A percentile compares a stretch with the other conserved stretches of the same genome.
Conservation (phyloP, 768 basidiomycete species). For the Amanita phalloides region DNA sequence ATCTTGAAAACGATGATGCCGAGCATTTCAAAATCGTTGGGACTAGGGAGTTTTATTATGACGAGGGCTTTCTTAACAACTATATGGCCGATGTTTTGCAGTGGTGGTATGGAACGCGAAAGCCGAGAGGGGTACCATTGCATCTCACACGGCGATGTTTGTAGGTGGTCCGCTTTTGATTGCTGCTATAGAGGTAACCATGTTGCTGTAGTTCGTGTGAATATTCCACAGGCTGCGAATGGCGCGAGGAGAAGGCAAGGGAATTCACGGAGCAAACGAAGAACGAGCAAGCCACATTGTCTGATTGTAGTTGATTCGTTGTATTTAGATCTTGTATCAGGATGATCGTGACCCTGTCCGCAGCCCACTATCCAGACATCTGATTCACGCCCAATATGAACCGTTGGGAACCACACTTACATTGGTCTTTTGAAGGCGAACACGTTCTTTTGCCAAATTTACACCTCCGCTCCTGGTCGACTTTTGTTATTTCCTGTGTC, state of each 20-base stretch:
- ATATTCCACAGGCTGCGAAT: slow-evolving; percentile 69
- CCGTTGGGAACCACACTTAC: slow-evolving; percentile 20
- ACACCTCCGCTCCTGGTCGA: slow-evolving; percentile 33
- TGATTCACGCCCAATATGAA: slow-evolving; percentile 4
- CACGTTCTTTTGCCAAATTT: slow-evolving; percentile 29
- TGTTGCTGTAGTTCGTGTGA: slow-evolving; percentile 47
- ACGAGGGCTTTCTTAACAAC: slow-evolving; percentile 38
- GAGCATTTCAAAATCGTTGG: slow-evolving; percentile 46
- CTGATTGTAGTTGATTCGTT: background rate
- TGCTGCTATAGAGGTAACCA: background rate
- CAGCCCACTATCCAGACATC: no score
- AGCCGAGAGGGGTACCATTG: slow-evolving; percentile 59
- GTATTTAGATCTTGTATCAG: background rate
- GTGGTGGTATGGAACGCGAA: slow-evolving; percentile 71
- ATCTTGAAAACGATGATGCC: slow-evolving; percentile 10
- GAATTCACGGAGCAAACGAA: slow-evolving; percentile 18
- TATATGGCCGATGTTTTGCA: slow-evolving; percentile 44
- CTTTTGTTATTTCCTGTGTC: slow-evolving; percentile 35
- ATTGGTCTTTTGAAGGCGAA: slow-evolving; percentile 29
- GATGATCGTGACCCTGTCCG: background rate
- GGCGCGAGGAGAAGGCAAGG: slow-evolving; percentile 49
- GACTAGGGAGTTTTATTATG: slow-evolving; percentile 43
- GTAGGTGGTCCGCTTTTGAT: slow-evolving; percentile 29
- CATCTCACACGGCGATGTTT: slow-evolving; percentile 52
- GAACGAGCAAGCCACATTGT: background rate